phyloP scores from a whole-genome alignment of 768 basidiomycete species.

The Mycena metata region DNA sequence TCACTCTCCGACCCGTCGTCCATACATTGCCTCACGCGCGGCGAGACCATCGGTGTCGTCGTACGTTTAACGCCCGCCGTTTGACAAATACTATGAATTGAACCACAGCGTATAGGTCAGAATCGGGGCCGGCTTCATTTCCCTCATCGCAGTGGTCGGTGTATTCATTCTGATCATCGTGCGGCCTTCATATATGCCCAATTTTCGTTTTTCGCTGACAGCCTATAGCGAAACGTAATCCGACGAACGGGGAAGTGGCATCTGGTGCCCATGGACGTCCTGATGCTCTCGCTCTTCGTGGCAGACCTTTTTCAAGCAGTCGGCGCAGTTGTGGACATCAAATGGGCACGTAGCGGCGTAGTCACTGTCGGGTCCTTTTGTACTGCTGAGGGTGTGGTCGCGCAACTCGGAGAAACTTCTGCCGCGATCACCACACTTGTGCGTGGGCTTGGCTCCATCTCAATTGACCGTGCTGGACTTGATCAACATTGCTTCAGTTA shows the following conservation, averaged over 20 bases:
- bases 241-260: slow-evolving; percentile 40
- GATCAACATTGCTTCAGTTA: slow-evolving; percentile 39
- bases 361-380: slow-evolving; percentile 52
- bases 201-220: too few species aligned
- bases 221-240: slow-evolving; percentile 44
- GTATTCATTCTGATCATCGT: slow-evolving; percentile 50
- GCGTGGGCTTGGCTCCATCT: slow-evolving; percentile 15
- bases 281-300: slow-evolving; percentile 51
- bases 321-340: slow-evolving; percentile 53
- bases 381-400: slow-evolving; percentile 54
- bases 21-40: slow-evolving; percentile 49
- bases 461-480: background rate
- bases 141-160: slow-evolving; percentile 48
- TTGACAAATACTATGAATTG: background rate
- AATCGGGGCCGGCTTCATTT: slow-evolving; percentile 51
- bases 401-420: slow-evolving; percentile 58
- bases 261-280: slow-evolving; percentile 54
- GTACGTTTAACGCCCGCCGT: slow-evolving; percentile 36
- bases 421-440: slow-evolving; percentile 59
- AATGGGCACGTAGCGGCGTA: slow-evolving; percentile 52
- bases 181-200: slow-evolving; percentile 6
- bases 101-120: slow-evolving; percentile 43
- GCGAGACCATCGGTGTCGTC: slow-evolving; percentile 53
- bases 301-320: slow-evolving; percentile 55
- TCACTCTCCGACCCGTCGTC: slow-evolving; percentile 33